These are phyloP conservation scores for Blepharisma undulans DNA, from an alignment of 169 alveolate species.

Conservation along the genomic window DNA sequence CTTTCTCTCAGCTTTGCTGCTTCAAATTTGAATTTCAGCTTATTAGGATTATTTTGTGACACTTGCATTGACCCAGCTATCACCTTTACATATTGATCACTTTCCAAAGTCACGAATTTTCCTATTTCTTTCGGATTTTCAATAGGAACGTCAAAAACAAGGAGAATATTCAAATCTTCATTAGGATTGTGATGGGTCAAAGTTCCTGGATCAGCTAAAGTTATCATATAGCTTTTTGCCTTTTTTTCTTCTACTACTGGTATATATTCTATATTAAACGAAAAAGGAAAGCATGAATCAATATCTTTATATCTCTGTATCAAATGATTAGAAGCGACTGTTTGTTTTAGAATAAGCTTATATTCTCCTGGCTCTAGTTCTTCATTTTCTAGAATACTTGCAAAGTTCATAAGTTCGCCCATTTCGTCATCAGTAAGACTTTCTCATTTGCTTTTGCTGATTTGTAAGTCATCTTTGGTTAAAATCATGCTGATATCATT, in stretches of 20 bases:
- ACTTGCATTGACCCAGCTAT: not conserved
- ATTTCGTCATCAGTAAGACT: not conserved
- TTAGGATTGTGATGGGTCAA: not conserved
- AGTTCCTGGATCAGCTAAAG: not conserved
- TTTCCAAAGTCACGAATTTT: not conserved
- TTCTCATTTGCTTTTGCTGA: not conserved
- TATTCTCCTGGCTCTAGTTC: constrained; percentile 8
- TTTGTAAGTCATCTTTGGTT: not conserved
- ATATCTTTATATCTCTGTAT: not conserved
- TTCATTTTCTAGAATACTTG: constrained; percentile 3
- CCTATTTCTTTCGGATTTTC: not conserved
- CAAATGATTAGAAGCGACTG: constrained; percentile 24
- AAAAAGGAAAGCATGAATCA: constrained; percentile 1
- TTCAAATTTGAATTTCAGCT: not conserved
- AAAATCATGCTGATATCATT: constrained; percentile 7
- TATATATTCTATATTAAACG: not conserved
- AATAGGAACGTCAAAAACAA: not conserved
- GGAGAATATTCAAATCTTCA: not conserved
- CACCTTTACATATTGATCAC: not conserved
- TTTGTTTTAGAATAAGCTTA: constrained; percentile 3
- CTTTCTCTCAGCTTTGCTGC: not conserved
- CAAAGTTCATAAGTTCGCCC: not conserved
- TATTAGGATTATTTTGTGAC: not conserved
- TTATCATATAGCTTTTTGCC: not conserved
- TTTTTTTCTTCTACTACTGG: not conserved